phyloP scores from a whole-genome alignment of 192 early-diverging fungal genomes.

The Gonapodya sp. region DNA sequence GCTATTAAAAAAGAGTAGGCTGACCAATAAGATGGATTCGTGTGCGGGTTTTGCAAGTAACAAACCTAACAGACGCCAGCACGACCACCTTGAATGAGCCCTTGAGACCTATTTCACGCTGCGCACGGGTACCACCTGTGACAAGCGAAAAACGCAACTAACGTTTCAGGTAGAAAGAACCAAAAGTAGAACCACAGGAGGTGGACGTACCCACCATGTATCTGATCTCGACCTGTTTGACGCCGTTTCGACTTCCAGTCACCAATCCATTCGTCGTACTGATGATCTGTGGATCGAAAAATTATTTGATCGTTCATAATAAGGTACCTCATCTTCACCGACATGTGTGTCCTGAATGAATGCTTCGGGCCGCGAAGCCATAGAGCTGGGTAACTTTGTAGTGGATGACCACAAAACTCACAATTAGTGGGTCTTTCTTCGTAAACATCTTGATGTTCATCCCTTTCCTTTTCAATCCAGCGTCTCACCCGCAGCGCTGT shows the following conservation, averaged over 20 bases:
- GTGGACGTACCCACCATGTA: not conserved
- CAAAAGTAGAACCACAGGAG: not conserved
- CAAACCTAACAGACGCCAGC: slow-evolving; percentile 29
- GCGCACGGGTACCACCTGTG: not conserved
- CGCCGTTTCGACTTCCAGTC: not conserved
- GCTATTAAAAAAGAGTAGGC: slow-evolving; percentile 12
- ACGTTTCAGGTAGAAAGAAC: not conserved
- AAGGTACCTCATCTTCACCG: too few species aligned
- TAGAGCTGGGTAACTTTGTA: too few species aligned
- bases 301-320: too few species aligned
- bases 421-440: not conserved
- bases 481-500: not conserved
- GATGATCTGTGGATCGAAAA: not conserved
- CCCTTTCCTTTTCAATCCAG: not conserved
- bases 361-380: too few species aligned
- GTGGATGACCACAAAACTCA: too few species aligned
- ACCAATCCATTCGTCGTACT: not conserved
- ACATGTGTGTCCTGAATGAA: too few species aligned
- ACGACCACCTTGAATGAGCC: slow-evolving; percentile 44
- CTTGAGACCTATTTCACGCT: slow-evolving; percentile 27
- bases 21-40: not conserved
- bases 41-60: not conserved
- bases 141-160: too few species aligned
- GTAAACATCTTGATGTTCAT: not conserved
- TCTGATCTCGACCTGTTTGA: not conserved